phyloP scores from a whole-genome alignment of 805 yeast species.

The Saitoella complicata region DNA sequence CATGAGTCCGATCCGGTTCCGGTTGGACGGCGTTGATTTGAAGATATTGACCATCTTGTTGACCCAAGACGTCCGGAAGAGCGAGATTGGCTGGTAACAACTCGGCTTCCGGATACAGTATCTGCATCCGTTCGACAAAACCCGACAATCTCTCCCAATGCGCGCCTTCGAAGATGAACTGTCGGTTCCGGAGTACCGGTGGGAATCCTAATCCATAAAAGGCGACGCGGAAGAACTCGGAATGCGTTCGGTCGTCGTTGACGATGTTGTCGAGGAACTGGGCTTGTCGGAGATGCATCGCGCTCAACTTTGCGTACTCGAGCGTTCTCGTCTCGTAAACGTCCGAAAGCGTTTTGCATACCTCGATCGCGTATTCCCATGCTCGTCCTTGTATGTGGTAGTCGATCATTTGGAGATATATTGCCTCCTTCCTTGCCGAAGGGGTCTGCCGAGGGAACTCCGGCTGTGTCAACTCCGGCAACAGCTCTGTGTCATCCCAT shows the following conservation, averaged over 20 bases:
- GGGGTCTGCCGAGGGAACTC: conserved; percentile 64
- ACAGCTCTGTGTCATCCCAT: conserved; percentile 38
- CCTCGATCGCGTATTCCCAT: conserved; percentile 63
- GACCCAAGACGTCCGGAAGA: conserved; percentile 28
- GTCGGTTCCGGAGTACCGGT: conserved; percentile 51
- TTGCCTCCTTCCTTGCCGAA: conserved; percentile 62
- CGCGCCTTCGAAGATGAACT: conserved; percentile 68
- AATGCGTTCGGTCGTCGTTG: conserved; percentile 42
- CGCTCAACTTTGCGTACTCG: conserved; percentile 60
- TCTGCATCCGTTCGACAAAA: conserved; percentile 57
- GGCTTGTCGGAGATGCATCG: conserved; percentile 51
- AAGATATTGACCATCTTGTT: conserved; percentile 59
- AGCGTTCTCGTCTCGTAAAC: conserved; percentile 59
- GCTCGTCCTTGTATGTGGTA: conserved; percentile 56
- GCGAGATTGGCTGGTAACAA: conserved; percentile 38
- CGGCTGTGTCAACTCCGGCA: conserved; percentile 47
- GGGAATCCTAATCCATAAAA: conserved; percentile 82
- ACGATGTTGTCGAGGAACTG: conserved; percentile 52
- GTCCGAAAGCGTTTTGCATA: conserved; percentile 59
- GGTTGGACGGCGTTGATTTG: conserved; percentile 63
- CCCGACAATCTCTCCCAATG: conserved; percentile 79
- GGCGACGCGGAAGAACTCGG: conserved; percentile 64
- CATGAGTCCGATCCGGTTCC: conserved; percentile 21
- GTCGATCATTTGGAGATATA: conserved; percentile 52
- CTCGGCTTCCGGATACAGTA: conserved; percentile 68